Evolutionary conservation across 129 eudicot species (phyloP).

Genomic region (Erigeron canadensis): DNA sequence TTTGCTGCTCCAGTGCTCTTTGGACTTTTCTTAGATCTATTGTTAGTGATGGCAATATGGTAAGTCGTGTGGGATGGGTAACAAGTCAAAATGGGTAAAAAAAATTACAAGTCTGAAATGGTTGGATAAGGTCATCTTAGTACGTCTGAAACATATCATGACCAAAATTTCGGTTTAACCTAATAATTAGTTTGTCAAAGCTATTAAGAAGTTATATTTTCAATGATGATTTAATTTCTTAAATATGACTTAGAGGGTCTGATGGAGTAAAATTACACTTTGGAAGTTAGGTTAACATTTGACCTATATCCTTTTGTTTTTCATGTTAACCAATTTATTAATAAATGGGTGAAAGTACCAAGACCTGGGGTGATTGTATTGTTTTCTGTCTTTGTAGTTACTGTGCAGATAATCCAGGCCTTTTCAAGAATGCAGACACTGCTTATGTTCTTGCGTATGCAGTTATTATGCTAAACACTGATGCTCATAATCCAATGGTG

Average conservation of each 20-base stretch:
- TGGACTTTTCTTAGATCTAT: constrained; percentile 7
- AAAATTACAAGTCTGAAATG: neutral
- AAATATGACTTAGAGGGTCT: neutral
- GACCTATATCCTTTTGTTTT: neutral
- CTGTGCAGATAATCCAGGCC: constrained; percentile 94
- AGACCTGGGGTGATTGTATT: constrained; percentile 1
- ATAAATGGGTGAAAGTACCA: neutral
- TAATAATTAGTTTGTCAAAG: neutral
- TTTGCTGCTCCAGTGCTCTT: neutral
- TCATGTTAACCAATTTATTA: neutral
- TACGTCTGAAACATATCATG: neutral
- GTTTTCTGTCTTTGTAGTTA: constrained; percentile 50
- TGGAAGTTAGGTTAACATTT: neutral
- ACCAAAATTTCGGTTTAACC: neutral
- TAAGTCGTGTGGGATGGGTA: neutral
- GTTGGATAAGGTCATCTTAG: neutral
- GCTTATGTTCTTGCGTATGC: constrained; percentile 99
- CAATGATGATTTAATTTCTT: neutral
- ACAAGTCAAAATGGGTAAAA: neutral
- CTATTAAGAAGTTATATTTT: neutral
- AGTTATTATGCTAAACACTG: constrained; percentile 94
- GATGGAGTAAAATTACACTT: neutral
- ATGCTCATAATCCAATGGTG: constrained; percentile 98
- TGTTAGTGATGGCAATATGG: neutral
- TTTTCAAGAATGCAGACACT: constrained; percentile 96